Conservation (phyloP, 2,329 filamentous ascomycete genomes). For the Bipolaris bicolor region DNA sequence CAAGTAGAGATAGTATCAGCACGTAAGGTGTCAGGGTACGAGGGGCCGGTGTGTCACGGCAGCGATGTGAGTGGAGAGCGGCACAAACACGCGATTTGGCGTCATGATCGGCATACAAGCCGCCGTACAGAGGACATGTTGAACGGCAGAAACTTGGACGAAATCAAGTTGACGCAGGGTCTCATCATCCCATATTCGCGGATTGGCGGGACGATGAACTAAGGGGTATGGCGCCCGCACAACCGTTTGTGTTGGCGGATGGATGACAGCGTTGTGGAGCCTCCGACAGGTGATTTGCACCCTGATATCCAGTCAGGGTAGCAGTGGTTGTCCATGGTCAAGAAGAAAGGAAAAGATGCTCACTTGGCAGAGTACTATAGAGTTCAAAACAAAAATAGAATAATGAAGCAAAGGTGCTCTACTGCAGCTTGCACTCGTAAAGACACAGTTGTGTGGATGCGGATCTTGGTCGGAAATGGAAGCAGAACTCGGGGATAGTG, state of each 20-base stretch:
- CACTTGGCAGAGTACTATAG: conserved; percentile 11
- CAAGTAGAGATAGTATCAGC: not conserved
- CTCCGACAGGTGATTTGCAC: conserved; percentile 24
- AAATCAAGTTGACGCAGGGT: conserved; percentile 36
- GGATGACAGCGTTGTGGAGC: conserved; percentile 25
- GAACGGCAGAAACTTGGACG: conserved; percentile 32
- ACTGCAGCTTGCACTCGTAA: conserved; percentile 7
- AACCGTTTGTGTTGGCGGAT: conserved; percentile 30
- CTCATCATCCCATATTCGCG: conserved; percentile 24
- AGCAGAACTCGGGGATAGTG: conserved; percentile 13
- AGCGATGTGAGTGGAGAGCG: conserved; percentile 13
- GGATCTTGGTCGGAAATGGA: conserved; percentile 2
- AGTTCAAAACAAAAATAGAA: conserved; percentile 25
- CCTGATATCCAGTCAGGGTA: conserved; percentile 17
- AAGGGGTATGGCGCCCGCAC: conserved; percentile 23
- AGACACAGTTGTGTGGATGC: conserved; percentile 12
- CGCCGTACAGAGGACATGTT: conserved; percentile 19
- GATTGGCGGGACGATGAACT: conserved; percentile 26
- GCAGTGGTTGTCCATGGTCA: conserved; percentile 10
- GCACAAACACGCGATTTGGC: conserved; percentile 26
- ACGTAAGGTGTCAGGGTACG: conserved; percentile 6
- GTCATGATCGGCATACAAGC: conserved; percentile 38
- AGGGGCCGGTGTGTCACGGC: conserved; percentile 5
- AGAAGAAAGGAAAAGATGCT: conserved; percentile 20
- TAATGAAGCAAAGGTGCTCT: conserved; percentile 24